Evolutionary conservation across 2,329 filamentous ascomycete genomes (phyloP).

Genomic region (Ascochyta pisi): DNA sequence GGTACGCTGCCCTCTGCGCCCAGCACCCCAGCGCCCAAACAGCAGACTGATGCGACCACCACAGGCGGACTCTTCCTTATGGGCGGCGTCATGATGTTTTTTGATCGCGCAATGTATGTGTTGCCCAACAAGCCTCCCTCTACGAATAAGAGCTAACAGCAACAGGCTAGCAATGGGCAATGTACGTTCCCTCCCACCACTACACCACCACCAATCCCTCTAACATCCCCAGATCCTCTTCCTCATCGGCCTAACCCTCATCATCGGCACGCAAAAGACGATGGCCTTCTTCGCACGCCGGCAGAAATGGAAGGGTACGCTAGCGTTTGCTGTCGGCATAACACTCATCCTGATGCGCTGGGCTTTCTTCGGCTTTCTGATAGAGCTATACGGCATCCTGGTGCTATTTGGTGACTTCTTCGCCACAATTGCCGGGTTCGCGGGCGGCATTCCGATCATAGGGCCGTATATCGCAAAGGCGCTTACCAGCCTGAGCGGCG

Average conservation of each 20-base stretch:
- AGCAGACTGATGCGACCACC: conserved; percentile 1
- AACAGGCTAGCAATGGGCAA: conserved; percentile 95
- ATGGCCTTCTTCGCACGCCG: conserved; percentile 91
- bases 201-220: background rate
- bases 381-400: conserved; percentile 92
- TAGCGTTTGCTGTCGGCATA: conserved; percentile 84
- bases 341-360: conserved; percentile 85
- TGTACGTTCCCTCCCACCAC: conserved; percentile 56
- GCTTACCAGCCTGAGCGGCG: conserved; percentile 66
- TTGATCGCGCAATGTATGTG: conserved; percentile 89
- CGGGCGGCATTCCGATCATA: conserved; percentile 81
- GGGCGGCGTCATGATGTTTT: conserved; percentile 94
- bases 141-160: conserved; percentile 12
- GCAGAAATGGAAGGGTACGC: conserved; percentile 91
- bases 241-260: conserved; percentile 92
- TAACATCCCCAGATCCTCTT: conserved; percentile 79
- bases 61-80: conserved; percentile 93
- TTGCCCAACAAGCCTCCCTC: background rate
- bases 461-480: conserved; percentile 82
- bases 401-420: conserved; percentile 96
- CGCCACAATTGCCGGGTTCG: conserved; percentile 88
- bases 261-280: conserved; percentile 92
- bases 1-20: conserved; percentile 52
- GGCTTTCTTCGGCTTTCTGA: conserved; percentile 87
- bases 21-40: conserved; percentile 27